Evolutionary conservation across 331 rosid species (phyloP).

Genomic region (Pyrus hybrid): DNA sequence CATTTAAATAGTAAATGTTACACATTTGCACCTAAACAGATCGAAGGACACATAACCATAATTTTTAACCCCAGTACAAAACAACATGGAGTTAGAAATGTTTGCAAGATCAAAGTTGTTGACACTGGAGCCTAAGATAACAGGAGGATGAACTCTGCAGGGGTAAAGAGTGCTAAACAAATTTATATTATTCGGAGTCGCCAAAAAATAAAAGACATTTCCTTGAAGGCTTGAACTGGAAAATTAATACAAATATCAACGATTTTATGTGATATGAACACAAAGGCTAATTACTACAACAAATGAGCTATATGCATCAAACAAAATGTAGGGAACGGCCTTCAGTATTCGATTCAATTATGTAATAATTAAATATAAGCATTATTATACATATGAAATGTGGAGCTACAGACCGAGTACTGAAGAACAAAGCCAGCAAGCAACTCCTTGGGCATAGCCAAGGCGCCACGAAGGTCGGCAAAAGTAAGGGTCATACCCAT

Average conservation of each 20-base stretch:
- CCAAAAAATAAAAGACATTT: not conserved
- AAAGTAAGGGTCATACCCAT: slow-evolving; percentile 90
- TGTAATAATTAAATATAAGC: not conserved
- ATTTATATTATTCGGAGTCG: not conserved
- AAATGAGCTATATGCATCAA: not conserved
- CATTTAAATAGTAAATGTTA: not conserved
- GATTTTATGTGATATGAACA: not conserved
- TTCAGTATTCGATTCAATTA: not conserved
- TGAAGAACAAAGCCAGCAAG: slow-evolving; percentile 64
- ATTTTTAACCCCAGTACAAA: not conserved
- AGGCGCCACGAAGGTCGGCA: slow-evolving; percentile 68
- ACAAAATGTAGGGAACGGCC: not conserved
- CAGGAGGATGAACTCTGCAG: not conserved
- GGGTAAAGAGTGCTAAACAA: not conserved
- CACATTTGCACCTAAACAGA: not conserved
- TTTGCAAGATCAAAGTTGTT: not conserved
- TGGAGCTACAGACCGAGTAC: slow-evolving; percentile 50
- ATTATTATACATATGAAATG: not conserved
- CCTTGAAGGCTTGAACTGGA: not conserved
- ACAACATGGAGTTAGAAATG: not conserved
- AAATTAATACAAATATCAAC: not conserved
- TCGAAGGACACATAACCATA: not conserved
- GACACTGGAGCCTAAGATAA: not conserved
- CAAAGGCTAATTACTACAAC: not conserved
- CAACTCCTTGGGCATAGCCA: slow-evolving; percentile 74